phyloP scores from a whole-genome alignment of 495 filamentous ascomycete genomes.

The Penicillium argentinense region DNA sequence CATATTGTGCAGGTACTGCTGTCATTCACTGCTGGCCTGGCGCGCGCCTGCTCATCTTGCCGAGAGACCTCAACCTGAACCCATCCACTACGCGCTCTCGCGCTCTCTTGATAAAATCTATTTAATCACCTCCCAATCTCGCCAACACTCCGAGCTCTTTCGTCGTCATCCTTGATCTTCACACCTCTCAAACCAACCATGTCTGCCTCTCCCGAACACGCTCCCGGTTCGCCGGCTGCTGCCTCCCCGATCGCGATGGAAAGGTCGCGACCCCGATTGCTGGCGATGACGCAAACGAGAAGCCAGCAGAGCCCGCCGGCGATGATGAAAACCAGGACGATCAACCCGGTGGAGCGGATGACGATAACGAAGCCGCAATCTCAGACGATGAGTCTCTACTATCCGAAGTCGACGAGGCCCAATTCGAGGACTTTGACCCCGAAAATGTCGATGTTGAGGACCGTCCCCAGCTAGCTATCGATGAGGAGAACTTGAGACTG shows the following conservation, averaged over 20 bases:
- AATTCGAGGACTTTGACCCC: constrained; percentile 90
- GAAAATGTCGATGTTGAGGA: constrained; percentile 74
- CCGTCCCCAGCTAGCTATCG: constrained; percentile 73
- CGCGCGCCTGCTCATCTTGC: neutral
- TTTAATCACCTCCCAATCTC: too few relatives aligned
- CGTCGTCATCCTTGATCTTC: neutral
- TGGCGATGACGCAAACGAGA: constrained; percentile 26
- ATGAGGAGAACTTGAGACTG: constrained; percentile 80
- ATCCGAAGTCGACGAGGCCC: constrained; percentile 92
- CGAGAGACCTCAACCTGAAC: neutral
- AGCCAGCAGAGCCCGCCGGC: constrained; percentile 13
- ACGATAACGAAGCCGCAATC: constrained; percentile 30
- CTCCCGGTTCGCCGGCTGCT: constrained; percentile 23
- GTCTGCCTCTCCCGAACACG: constrained; percentile 42
- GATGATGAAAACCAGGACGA: neutral
- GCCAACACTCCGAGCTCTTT: neutral
- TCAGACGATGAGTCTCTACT: constrained; percentile 83
- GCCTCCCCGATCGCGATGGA: constrained; percentile 23
- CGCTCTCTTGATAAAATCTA: too few relatives aligned
- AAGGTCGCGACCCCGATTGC: constrained; percentile 23
- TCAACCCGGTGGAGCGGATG: neutral
- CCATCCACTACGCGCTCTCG: too few relatives aligned
- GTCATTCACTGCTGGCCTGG: neutral
- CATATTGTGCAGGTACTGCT: neutral
- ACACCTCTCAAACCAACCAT: constrained; percentile 20